phyloP scores from a whole-genome alignment of 2,329 filamentous ascomycete species.

The Arthrobotrys sphaeroides region DNA sequence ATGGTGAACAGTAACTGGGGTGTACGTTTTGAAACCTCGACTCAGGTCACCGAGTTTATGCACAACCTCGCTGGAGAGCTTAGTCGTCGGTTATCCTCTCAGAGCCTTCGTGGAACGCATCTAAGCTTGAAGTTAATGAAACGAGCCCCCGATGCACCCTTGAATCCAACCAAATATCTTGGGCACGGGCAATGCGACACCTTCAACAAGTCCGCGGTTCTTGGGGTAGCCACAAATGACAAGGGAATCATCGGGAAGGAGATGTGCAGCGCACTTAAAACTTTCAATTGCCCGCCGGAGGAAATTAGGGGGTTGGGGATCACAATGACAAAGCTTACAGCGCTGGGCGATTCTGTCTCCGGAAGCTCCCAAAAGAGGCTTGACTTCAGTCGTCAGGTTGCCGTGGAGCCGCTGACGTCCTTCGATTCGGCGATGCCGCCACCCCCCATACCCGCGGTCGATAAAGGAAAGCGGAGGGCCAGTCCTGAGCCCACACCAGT shows the following conservation, averaged over 20 bases:
- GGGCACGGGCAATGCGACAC: conserved; percentile 95
- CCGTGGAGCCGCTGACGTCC: conserved; percentile 63
- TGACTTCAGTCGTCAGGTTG: conserved; percentile 71
- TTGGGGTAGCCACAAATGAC: conserved; percentile 85
- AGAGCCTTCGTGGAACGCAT: conserved; percentile 85
- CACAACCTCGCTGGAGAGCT: conserved; percentile 85
- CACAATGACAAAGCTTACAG: conserved; percentile 91
- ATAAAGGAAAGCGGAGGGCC: conserved; percentile 61
- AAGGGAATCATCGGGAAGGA: conserved; percentile 78
- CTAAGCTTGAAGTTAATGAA: conserved; percentile 96
- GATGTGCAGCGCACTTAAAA: conserved; percentile 78
- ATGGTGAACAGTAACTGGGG: conserved; percentile 76
- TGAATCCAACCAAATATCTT: conserved; percentile 91
- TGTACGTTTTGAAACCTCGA: conserved; percentile 88
- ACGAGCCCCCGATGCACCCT: conserved; percentile 81
- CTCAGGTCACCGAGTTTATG: conserved; percentile 93
- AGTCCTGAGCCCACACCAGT: conserved; percentile 58
- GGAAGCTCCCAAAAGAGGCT: conserved; percentile 83
- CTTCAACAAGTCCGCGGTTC: conserved; percentile 84
- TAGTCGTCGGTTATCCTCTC: conserved; percentile 79
- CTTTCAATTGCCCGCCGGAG: conserved; percentile 84
- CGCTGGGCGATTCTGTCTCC: conserved; percentile 65
- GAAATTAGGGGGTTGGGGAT: conserved; percentile 92
- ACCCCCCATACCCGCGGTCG: conserved; percentile 54
- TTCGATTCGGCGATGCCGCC: conserved; percentile 65